phyloP scores from a whole-genome alignment of 2,329 filamentous ascomycete species.

The Pseudofabraea citricarpa region DNA sequence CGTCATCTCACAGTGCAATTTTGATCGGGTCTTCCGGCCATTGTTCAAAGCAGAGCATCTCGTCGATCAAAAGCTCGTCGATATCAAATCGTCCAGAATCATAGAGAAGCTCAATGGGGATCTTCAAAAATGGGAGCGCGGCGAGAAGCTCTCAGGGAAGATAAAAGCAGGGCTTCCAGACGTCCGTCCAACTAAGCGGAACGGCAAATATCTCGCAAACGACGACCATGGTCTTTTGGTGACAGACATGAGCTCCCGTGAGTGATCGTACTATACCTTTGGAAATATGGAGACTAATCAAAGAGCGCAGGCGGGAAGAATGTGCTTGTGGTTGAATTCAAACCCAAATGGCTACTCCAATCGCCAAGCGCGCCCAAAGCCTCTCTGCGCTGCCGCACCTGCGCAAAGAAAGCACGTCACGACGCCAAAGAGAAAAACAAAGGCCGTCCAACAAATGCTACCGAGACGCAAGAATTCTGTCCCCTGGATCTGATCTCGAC shows the following conservation, averaged over 20 bases:
- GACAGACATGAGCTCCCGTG: conserved; percentile 62
- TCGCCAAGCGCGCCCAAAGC: conserved; percentile 53
- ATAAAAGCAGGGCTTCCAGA: conserved; percentile 3
- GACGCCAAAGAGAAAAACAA: conserved; percentile 12
- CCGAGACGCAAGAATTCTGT: conserved; percentile 57
- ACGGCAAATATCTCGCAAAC: conserved; percentile 44
- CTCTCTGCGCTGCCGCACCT: conserved; percentile 57
- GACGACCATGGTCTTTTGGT: conserved; percentile 65
- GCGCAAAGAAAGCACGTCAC: conserved; percentile 42
- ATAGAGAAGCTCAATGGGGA: conserved; percentile 45
- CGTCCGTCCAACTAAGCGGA: conserved; percentile 42
- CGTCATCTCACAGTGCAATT: conserved; percentile 36
- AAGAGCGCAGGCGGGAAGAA: too few species aligned
- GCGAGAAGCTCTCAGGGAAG: conserved; percentile 2
- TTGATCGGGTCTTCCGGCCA: conserved; percentile 46
- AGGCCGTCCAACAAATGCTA: conserved; percentile 11
- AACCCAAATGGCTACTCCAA: conserved; percentile 79
- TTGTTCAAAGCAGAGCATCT: conserved; percentile 51
- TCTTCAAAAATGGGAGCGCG: conserved; percentile 33
- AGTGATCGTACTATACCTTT: too few species aligned
- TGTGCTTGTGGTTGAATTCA: conserved; percentile 65
- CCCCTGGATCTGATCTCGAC: conserved; percentile 59
- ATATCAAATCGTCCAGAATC: conserved; percentile 38
- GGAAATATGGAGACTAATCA: too few species aligned
- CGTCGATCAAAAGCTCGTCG: conserved; percentile 50